phyloP scores from a whole-genome alignment of 768 basidiomycete species.

The Erythrobasidium yunnanense region DNA sequence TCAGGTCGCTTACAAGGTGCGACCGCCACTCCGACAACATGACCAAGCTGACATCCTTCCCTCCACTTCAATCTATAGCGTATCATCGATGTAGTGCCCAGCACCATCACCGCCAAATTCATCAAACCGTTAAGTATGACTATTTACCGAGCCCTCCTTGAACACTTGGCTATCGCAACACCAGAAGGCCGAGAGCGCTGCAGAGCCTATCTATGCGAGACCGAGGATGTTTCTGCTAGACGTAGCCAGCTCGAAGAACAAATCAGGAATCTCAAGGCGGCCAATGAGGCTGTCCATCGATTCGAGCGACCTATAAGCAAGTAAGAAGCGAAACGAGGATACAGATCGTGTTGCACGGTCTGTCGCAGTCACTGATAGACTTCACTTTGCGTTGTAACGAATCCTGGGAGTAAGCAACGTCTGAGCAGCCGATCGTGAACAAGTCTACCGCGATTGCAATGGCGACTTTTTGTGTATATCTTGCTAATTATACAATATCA shows the following conservation, averaged over 20 bases:
- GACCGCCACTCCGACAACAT: not conserved
- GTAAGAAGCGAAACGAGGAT: not conserved
- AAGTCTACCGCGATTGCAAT: too few species aligned
- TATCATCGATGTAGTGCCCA: conserved; percentile 51
- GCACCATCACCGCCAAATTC: conserved; percentile 48
- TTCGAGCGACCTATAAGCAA: not conserved
- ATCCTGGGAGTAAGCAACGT: too few species aligned
- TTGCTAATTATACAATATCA: too few species aligned
- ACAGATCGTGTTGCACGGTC: too few species aligned
- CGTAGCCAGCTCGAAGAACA: not conserved
- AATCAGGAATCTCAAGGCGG: not conserved
- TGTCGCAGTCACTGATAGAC: too few species aligned
- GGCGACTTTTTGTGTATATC: too few species aligned
- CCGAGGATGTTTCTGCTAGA: not conserved
- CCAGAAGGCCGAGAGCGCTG: not conserved
- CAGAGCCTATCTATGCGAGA: not conserved
- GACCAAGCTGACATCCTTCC: not conserved
- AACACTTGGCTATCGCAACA: not conserved
- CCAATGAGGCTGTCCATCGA: not conserved
- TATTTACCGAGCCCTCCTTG: conserved; percentile 37
- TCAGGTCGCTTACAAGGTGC: conserved; percentile 49
- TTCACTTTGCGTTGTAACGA: too few species aligned
- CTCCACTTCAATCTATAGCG: conserved; percentile 43
- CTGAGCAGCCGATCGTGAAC: too few species aligned
- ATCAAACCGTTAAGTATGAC: conserved; percentile 44